Evolutionary conservation across 306 rosid species (phyloP).

Genomic region (Amphicarpaea edgeworthii): DNA sequence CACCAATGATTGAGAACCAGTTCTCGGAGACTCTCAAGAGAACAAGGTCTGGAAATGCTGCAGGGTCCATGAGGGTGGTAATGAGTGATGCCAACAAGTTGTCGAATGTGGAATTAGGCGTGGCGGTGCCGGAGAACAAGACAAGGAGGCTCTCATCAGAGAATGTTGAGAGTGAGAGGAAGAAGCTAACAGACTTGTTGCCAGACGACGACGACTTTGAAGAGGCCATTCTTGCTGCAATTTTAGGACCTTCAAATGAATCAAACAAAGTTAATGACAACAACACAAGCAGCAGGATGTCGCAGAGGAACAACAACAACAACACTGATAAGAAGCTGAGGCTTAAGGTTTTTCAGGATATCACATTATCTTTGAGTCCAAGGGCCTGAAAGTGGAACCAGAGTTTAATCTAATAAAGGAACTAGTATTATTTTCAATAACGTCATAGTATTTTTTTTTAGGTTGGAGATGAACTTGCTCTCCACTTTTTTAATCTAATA

Average conservation of each 20-base stretch:
- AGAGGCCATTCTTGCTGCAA: slow-evolving; percentile 85
- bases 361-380: slow-evolving; percentile 88
- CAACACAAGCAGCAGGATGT: slow-evolving; percentile 30
- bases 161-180: slow-evolving; percentile 44
- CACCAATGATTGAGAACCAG: slow-evolving; percentile 54
- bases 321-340: too few relatives aligned
- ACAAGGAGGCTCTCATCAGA: slow-evolving; percentile 68
- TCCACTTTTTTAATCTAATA: slow-evolving; percentile 60
- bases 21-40: slow-evolving; percentile 79
- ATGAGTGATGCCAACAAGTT: slow-evolving; percentile 41
- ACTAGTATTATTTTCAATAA: slow-evolving; percentile 45
- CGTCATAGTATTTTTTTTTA: slow-evolving; percentile 49
- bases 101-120: slow-evolving; percentile 44
- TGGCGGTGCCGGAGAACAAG: slow-evolving; percentile 62
- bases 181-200: slow-evolving; percentile 56
- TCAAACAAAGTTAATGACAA: slow-evolving; percentile 30
- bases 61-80: slow-evolving; percentile 58
- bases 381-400: slow-evolving; percentile 63
- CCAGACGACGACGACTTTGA: slow-evolving; percentile 89
- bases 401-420: slow-evolving; percentile 8
- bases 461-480: slow-evolving; percentile 97
- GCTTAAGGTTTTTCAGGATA: slow-evolving; percentile 89
- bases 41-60: slow-evolving; percentile 85
- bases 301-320: slow-evolving; percentile 69
- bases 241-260: slow-evolving; percentile 62